Percentiles rank a stretch among this genome's conserved stretches.
These are phyloP conservation scores for Strigomonas culicis DNA, from an alignment of 208 protist species.

Conservation along the genomic window DNA sequence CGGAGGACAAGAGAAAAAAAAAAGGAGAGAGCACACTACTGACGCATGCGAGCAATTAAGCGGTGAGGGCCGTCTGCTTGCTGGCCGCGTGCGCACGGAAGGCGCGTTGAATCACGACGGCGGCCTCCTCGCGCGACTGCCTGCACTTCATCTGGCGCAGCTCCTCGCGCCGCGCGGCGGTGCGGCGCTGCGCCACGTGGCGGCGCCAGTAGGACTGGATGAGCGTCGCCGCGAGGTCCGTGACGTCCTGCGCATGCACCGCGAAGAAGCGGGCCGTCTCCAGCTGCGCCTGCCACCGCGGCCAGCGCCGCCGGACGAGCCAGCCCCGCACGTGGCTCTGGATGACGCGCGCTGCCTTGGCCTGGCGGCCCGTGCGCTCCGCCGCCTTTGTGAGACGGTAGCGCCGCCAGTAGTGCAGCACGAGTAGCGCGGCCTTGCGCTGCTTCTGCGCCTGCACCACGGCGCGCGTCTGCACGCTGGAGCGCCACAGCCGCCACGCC, in stretches of 20 bases:
- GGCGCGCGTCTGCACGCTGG: slow-evolving; percentile 21
- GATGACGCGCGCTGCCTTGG: slow-evolving; percentile 49
- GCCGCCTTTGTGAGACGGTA: slow-evolving; percentile 23
- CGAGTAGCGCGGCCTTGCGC: slow-evolving; percentile 28
- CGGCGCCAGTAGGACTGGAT: slow-evolving; percentile 82
- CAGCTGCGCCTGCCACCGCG: slow-evolving; percentile 23
- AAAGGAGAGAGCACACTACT: not conserved
- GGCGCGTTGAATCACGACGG: slow-evolving; percentile 55
- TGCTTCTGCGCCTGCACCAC: slow-evolving; percentile 9
- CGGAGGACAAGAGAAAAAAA: not conserved
- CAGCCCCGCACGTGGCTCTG: slow-evolving; percentile 68
- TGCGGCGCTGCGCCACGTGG: slow-evolving; percentile 16
- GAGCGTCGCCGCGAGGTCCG: slow-evolving; percentile 56
- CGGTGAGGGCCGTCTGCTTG: too few species aligned
- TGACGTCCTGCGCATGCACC: slow-evolving; percentile 43
- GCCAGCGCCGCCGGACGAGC: slow-evolving; percentile 56
- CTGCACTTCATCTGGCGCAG: slow-evolving; percentile 10
- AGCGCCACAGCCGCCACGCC: slow-evolving; percentile 31
- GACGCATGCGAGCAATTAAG: not conserved
- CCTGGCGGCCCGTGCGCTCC: slow-evolving; percentile 22
- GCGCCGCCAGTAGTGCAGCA: slow-evolving; percentile 61
- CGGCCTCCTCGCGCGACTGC: slow-evolving; percentile 47
- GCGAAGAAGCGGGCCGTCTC: slow-evolving; percentile 27
- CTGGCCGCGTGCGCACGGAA: slow-evolving; percentile 40
- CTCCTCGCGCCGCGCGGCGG: slow-evolving; percentile 14